Conservation (phyloP, 306 rosid species). For the Argentina anserina region DNA sequence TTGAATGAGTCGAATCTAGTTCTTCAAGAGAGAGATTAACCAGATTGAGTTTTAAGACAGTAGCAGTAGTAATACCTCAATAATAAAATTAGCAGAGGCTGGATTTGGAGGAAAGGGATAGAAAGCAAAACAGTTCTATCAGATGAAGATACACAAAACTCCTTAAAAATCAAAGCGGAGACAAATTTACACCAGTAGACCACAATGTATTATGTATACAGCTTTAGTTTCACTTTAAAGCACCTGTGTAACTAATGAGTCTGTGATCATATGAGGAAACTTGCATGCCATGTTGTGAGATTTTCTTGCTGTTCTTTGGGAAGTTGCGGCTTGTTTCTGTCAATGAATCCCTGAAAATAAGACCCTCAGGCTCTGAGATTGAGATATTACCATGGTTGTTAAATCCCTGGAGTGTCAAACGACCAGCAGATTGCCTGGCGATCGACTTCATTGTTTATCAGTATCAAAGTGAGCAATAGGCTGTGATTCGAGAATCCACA, state of each 20-base stretch:
- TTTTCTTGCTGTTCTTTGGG: constrained; percentile 87
- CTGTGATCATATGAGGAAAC: constrained; percentile 26
- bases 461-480: no score
- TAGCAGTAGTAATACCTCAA: background rate
- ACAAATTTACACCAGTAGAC: background rate
- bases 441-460: constrained; percentile 61
- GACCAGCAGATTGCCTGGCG: constrained; percentile 69
- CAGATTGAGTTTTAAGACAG: background rate
- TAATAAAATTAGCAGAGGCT: background rate
- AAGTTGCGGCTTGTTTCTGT: constrained; percentile 77
- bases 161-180: background rate
- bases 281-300: constrained; percentile 93
- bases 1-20: background rate
- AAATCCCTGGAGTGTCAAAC: constrained; percentile 30
- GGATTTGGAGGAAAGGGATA: background rate
- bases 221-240: background rate
- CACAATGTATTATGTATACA: background rate
- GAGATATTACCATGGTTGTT: background rate
- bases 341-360: constrained; percentile 52
- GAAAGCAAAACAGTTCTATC: background rate
- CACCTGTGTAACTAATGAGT: background rate
- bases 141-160: background rate
- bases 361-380: background rate
- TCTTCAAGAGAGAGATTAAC: background rate
- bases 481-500: no score